Base-by-base conservation (phyloP, 2,329 filamentous ascomycete genomes). In the Verticillium longisporum region DNA sequence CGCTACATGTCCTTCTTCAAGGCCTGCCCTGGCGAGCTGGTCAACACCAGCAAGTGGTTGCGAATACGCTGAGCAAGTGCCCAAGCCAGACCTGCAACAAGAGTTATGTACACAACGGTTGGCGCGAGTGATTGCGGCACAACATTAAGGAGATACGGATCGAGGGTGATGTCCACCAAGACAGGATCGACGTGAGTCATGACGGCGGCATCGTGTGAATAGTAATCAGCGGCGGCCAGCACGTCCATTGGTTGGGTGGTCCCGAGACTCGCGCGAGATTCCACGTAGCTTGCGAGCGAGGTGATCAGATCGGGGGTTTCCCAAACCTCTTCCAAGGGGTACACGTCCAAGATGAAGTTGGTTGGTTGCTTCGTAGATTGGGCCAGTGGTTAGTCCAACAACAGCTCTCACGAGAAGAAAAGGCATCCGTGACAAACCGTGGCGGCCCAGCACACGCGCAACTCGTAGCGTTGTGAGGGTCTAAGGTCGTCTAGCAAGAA, bases 371-470 rank as follows among this genome's bases (percentile, higher is more conserved):
- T 58, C 61, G 37, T 18, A 5, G 45, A 60, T 62, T 37, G 62
- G 60, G 64, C 57, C 63, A 61, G 60, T 37, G 36, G 15, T 53
- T 11, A 53, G 45, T 53, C n/a, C 18, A 53, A 26, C 15, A 26
- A 53, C 45, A 26, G 7, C 4, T n/a, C n/a, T 21, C 18, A 21
- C 21, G 18, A 36, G 53, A 13, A 63, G 38, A 45, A 37, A 53
- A 18, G 18, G 9, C 21, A 11, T 11, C 45, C 7, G 10, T 10
- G 55, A 53, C 90, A 75, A 82, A 97, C 94, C 63, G 89, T 95
- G 50, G 95, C 95, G 63, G 92, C 83, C 93, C 94, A 99, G 77
- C 94, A 98, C 62, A 97, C 82, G 60, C 95, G 87, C 57, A 96
- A 83, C 78, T 99, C 95, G 80, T 98, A 97, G 66, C 92, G 84